Evolutionary conservation across 805 yeast genomes (phyloP), one percentile per base, ranked within the genome.

Genomic region (Lipomyces sp.): DNA sequence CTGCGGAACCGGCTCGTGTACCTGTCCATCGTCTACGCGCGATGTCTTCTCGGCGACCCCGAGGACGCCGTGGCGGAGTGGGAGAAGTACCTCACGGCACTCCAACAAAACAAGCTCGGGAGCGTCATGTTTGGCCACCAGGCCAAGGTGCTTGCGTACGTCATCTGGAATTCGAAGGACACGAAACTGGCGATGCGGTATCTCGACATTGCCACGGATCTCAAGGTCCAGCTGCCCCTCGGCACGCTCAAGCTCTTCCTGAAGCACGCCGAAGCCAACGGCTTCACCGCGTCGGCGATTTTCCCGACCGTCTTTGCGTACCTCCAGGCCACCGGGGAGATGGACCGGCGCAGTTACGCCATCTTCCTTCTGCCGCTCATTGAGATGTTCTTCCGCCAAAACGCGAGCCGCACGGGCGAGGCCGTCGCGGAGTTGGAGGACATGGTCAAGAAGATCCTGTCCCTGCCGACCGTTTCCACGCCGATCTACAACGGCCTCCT

Each of bases 51-150:
- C 10, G 47, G 45, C 14, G 46, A 51, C 8, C 31, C 34, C 36
- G 32, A 38, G 23, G 43, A 39, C 11, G 55, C 55, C 3, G 10
- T 43, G 5, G 48, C 29, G 51, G 39, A 22, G 10, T 47, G 39
- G 51, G 10, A 19, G 13, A 19, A 26, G 38, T 21, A 21, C 18
- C 28, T 4, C 11, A 22, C n/a, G 16, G 7, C 10, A 22, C 14
- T 23, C 21, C 14, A 14, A 37, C 21, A 6, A 22, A 32, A 39
- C 21, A 29, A 39, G 14, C 14, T 21, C 21, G 31, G 29, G 23
- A 16, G 24, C n/a, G 34, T n/a, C 34, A 34, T 26, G 39, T 16
- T 29, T n/a, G 35, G 18, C 10, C n/a, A 39, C 16, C 31, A 39
- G 33, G 23, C 34, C 10, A 5, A 13, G 21, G 18, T 40, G 26